phyloP scores from a whole-genome alignment of 805 yeast species.

The Lipomyces orientalis region DNA sequence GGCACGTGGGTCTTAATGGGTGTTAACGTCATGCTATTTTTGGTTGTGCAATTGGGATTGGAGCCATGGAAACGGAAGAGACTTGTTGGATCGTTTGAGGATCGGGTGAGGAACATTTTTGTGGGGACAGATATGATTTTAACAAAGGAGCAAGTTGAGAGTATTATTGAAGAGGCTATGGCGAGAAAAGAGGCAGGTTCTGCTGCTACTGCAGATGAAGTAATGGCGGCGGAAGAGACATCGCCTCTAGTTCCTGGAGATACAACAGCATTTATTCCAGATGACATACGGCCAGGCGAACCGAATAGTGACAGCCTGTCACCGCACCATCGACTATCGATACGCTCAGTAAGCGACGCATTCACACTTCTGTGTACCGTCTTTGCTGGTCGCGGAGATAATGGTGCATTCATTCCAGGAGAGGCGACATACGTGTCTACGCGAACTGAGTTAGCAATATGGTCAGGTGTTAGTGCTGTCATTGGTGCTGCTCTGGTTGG shows the following conservation, averaged over 20 bases:
- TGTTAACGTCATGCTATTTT: slow-evolving; percentile 74
- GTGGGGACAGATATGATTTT: slow-evolving; percentile 46
- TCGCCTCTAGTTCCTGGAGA: not conserved
- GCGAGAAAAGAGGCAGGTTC: not conserved
- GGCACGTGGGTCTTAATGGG: slow-evolving; percentile 93
- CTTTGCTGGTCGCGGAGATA: slow-evolving; percentile 3
- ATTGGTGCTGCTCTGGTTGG: slow-evolving; percentile 23
- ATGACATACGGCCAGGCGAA: not conserved
- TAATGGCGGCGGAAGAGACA: not conserved
- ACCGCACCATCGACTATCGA: not conserved
- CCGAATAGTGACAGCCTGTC: not conserved
- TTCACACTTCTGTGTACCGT: slow-evolving; percentile 3
- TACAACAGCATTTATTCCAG: not conserved
- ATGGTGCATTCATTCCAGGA: slow-evolving; percentile 1
- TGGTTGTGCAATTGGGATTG: slow-evolving; percentile 80
- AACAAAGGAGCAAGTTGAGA: not conserved
- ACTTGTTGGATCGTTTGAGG: slow-evolving; percentile 82
- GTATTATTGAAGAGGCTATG: slow-evolving; percentile 1
- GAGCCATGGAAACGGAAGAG: slow-evolving; percentile 94
- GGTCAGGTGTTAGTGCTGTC: slow-evolving; percentile 24
- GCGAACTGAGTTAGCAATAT: slow-evolving; percentile 24
- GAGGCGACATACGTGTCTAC: slow-evolving; percentile 22
- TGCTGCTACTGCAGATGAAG: not conserved
- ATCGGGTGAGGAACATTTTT: slow-evolving; percentile 66
- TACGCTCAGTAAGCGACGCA: slow-evolving; percentile 7